phyloP scores from a whole-genome alignment of 148 eudicot genomes.

The Mesembryanthemum crystallinum region DNA sequence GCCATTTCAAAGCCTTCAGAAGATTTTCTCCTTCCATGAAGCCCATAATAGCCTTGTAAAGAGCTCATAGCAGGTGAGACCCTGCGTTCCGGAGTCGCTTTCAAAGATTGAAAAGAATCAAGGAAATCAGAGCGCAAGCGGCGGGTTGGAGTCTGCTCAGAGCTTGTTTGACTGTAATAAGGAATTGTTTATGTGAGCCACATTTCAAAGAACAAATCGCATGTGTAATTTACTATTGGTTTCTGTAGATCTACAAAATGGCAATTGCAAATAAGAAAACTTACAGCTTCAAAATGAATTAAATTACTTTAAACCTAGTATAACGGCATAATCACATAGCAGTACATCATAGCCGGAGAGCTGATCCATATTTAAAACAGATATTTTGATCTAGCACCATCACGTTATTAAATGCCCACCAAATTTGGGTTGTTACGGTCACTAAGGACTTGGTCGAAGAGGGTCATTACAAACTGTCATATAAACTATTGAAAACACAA shows the following conservation, averaged over 20 bases:
- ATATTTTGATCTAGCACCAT: no score
- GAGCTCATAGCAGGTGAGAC: constrained; percentile 80
- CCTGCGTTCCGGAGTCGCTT: constrained; percentile 47
- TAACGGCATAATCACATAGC: background rate
- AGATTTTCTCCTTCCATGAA: constrained; percentile 28
- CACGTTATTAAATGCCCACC: no score
- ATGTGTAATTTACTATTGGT: background rate
- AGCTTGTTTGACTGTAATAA: constrained; percentile 51
- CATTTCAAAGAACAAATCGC: background rate
- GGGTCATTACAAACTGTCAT: background rate
- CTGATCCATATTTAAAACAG: background rate
- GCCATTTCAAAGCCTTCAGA: constrained; percentile 79
- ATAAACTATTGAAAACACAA: background rate
- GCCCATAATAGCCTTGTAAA: constrained; percentile 78
- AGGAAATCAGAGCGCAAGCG: constrained; percentile 56
- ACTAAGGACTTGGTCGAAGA: background rate
- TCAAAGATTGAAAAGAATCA: constrained; percentile 62
- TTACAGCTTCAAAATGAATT: background rate
- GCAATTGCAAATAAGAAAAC: background rate
- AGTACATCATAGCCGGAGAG: background rate
- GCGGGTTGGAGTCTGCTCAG: constrained; percentile 50
- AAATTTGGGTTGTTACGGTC: no score
- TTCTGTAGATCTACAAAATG: background rate
- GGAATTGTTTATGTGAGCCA: constrained; percentile 1
- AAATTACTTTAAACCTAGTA: background rate